These are phyloP conservation scores for Royoungia palumana DNA, from an alignment of 768 basidiomycete genomes.

Conservation along the genomic window DNA sequence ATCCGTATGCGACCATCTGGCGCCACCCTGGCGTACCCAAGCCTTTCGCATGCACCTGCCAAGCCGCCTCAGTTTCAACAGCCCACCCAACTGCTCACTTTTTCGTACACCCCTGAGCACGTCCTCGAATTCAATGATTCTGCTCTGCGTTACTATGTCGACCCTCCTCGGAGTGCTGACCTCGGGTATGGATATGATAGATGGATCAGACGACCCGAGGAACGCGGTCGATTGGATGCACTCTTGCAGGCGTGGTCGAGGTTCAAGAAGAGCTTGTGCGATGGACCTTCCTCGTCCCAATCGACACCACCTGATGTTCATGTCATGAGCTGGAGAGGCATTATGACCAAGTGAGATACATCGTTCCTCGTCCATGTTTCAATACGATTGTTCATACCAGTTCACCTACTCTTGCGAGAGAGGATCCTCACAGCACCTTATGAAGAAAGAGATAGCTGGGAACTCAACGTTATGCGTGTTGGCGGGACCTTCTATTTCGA, in stretches of 20 bases:
- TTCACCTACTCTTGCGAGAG: conserved; percentile 34
- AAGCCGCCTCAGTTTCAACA: conserved; percentile 56
- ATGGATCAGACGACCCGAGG: conserved; percentile 67
- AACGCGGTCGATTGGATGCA: conserved; percentile 62
- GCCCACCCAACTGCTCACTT: conserved; percentile 64
- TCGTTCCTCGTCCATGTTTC: neutral
- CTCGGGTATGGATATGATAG: conserved; percentile 69
- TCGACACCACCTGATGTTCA: conserved; percentile 41
- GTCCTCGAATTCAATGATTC: conserved; percentile 63
- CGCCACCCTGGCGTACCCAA: conserved; percentile 21
- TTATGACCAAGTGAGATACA: conserved; percentile 72
- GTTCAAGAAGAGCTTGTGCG: conserved; percentile 36
- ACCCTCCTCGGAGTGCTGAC: conserved; percentile 63
- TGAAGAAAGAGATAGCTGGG: conserved; percentile 76
- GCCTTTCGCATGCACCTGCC: conserved; percentile 18
- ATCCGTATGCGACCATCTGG: conserved; percentile 1
- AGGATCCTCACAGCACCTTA: conserved; percentile 83
- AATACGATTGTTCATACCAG: conserved; percentile 10
- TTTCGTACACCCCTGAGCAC: conserved; percentile 62
- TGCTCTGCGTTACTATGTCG: conserved; percentile 66
- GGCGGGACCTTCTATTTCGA: conserved; percentile 72
- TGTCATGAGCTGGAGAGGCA: conserved; percentile 73
- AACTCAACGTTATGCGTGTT: conserved; percentile 78
- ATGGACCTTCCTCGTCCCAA: conserved; percentile 27
- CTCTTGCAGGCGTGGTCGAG: conserved; percentile 58